These are phyloP conservation scores for Aspergillus sp. DNA, from an alignment of 2,329 filamentous ascomycete genomes.

Conservation along the genomic window DNA sequence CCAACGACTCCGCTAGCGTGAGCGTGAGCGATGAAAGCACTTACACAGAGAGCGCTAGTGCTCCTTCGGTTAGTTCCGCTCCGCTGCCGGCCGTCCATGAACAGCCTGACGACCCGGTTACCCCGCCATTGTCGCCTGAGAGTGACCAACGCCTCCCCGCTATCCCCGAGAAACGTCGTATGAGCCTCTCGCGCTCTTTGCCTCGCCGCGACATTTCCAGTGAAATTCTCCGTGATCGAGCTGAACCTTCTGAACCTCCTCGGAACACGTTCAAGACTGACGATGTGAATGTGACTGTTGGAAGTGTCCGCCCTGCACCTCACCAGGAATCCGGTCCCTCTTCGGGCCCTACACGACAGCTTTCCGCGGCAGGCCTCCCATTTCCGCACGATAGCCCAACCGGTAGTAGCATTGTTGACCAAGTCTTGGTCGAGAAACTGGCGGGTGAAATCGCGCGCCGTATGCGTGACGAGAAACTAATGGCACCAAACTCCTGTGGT, in stretches of 20 bases:
- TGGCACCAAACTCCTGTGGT: constrained; percentile 24
- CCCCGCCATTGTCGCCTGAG: constrained; percentile 45
- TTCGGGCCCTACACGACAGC: constrained; percentile 15
- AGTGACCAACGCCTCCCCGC: constrained; percentile 24
- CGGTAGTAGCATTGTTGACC: constrained; percentile 37
- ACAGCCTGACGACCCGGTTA: constrained; percentile 49
- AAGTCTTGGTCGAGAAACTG: constrained; percentile 57
- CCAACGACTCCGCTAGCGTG: constrained; percentile 28
- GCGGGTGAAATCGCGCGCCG: constrained; percentile 79
- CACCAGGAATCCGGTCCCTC: constrained; percentile 24
- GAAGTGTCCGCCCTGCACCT: constrained; percentile 15
- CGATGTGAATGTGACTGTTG: constrained; percentile 30
- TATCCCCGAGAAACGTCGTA: constrained; percentile 28
- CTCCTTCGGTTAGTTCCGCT: constrained; percentile 47
- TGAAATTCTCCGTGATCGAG: constrained; percentile 15
- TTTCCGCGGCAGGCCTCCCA: constrained; percentile 30
- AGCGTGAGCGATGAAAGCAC: constrained; percentile 38
- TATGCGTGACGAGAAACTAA: constrained; percentile 75
- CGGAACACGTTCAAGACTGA: constrained; percentile 10
- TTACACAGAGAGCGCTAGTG: constrained; percentile 33
- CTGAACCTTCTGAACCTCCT: constrained; percentile 17
- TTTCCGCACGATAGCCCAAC: constrained; percentile 26
- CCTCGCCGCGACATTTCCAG: constrained; percentile 17
- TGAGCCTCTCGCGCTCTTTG: constrained; percentile 21
- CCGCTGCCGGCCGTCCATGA: constrained; percentile 55